Evolutionary conservation across 129 eudicot species (phyloP).

Genomic region (Artemisia tridentata): DNA sequence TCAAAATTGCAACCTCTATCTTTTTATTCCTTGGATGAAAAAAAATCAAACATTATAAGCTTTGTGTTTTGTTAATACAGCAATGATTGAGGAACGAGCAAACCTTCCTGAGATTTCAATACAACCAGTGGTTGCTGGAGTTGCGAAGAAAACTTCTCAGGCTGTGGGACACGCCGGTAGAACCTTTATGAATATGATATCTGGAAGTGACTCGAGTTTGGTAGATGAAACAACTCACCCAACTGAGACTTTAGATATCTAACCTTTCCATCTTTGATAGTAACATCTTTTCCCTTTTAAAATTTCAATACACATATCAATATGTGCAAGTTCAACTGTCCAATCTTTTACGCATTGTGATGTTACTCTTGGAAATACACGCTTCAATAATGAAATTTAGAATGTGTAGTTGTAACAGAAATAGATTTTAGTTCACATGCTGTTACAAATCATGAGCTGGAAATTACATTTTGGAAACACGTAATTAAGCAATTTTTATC

Average conservation of each 20-base stretch:
- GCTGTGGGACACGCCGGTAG: constrained; percentile 73
- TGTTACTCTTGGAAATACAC: no score
- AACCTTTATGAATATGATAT: constrained; percentile 52
- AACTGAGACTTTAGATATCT: constrained; percentile 15
- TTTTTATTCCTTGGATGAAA: constrained; percentile 10
- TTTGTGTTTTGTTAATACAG: constrained; percentile 36
- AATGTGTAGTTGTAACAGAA: no score
- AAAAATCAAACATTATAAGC: background rate
- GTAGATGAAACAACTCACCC: constrained; percentile 24
- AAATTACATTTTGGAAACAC: no score
- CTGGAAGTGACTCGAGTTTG: constrained; percentile 40
- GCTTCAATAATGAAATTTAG: no score
- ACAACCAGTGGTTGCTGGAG: constrained; percentile 71
- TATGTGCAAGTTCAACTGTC: no score
- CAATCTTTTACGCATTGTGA: no score
- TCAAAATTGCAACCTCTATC: background rate
- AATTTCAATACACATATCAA: no score
- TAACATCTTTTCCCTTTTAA: no score
- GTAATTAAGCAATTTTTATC: no score
- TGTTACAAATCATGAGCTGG: no score
- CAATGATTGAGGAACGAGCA: constrained; percentile 88
- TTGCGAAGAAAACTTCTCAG: constrained; percentile 77
- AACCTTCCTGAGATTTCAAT: constrained; percentile 68
- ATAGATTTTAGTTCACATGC: no score
- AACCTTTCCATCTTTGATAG: background rate